Base-by-base conservation (phyloP, 306 rosid species). In the Corylus avellana region DNA sequence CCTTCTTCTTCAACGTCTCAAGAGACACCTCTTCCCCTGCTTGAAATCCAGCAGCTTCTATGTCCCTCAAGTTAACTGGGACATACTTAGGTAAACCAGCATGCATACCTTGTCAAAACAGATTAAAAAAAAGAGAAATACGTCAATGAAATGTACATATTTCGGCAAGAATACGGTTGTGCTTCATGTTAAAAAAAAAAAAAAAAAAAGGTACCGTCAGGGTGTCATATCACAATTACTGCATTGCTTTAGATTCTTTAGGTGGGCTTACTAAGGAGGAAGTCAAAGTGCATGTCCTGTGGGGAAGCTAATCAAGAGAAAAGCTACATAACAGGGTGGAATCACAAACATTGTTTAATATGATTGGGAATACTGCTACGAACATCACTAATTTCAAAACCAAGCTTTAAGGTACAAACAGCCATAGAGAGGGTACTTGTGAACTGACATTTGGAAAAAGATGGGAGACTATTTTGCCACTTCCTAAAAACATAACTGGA, bases 1-100 rank as follows among this genome's bases (percentile, higher is more conserved):
- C 84, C 87, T 85, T 93, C 76, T 78, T 85, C 91, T 83, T 95
- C 78, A 96, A 81, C 27, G 94, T 79, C 84, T 96, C 93, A 50
- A 91, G 72, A 44, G 99, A 88, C 9, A 96, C 98, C 82, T 96
- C 97, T 18, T 96, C 99, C 27, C 99, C 99, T 16, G 91, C 96
- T 83, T 85, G 80, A 88, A 93, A 96, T 81, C 90, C 90, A 14
- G 97, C 96, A 3, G 76, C 91, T 76, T 90, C 98, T 44, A 93
- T 93, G 86, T 93, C 96, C 74, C 76, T 88, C 87, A 96, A 85
- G 88, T 96, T 96, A 77, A 96, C 94, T 1, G 94, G 92, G 75
- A 96, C 91, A 84, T 91, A 90, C 72, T 93, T 93, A 4, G 96
- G 99, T 78, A 93, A 85, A 32, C 99, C 99, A 32, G 92, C 94